A percentile compares a stretch with the other conserved stretches of the same genome.
Conservation (phyloP, 2,329 filamentous ascomycete genomes). For the Sarocladium strictum region DNA sequence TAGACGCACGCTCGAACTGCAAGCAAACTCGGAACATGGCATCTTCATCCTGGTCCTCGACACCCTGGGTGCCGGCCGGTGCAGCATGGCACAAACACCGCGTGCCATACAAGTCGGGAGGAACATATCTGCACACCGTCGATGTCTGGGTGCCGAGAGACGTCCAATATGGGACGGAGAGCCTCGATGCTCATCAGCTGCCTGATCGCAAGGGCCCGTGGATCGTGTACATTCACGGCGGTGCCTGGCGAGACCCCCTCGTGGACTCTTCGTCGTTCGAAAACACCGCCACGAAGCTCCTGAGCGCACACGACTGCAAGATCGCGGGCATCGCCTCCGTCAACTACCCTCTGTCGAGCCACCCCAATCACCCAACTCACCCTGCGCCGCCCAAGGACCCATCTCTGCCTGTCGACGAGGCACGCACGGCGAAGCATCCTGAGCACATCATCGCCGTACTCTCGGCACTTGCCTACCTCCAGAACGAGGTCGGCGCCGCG, state of each 20-base stretch:
- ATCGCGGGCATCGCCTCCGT: conserved; percentile 47
- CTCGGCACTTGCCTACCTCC: conserved; percentile 41
- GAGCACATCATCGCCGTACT: conserved; percentile 53
- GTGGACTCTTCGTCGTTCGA: conserved; percentile 39
- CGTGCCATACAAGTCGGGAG: neutral
- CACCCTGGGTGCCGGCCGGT: neutral
- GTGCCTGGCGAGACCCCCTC: conserved; percentile 56
- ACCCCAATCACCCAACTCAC: conserved; percentile 37
- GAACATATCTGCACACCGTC: neutral
- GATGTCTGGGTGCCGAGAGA: neutral
- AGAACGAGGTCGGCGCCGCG: conserved; percentile 36
- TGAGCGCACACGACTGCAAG: conserved; percentile 20
- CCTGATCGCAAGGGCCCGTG: conserved; percentile 4
- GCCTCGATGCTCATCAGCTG: neutral
- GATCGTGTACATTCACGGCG: conserved; percentile 50
- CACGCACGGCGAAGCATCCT: conserved; percentile 47
- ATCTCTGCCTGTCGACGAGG: conserved; percentile 16
- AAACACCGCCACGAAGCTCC: conserved; percentile 36
- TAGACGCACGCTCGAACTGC: too few relatives aligned
- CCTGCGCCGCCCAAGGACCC: conserved; percentile 15
- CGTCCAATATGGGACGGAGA: too few relatives aligned
- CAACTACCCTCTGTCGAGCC: conserved; percentile 55
- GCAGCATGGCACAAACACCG: neutral
- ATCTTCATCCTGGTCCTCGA: neutral
- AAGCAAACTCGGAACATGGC: neutral